Conservation (phyloP, 2,329 filamentous ascomycete genomes). For the Pseudopyrenochaeta lycopersici region DNA sequence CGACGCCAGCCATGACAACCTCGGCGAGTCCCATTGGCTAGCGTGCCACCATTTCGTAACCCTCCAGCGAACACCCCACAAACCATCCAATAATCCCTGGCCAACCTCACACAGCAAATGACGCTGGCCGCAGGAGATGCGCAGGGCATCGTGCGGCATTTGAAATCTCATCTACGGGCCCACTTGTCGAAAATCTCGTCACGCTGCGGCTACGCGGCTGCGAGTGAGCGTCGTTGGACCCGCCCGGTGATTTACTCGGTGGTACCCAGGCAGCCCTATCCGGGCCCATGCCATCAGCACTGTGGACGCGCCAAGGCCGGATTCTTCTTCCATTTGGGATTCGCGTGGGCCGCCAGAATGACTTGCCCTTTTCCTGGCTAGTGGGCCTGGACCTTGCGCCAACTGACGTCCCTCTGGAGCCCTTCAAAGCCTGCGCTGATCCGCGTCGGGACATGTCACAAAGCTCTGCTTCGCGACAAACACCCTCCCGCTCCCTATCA, state of each 20-base stretch:
- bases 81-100: not conserved
- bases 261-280: conserved; percentile 17
- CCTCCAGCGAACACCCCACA: conserved; percentile 14
- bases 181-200: conserved; percentile 25
- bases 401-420: conserved; percentile 37
- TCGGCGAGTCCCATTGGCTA: conserved; percentile 27
- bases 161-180: conserved; percentile 8
- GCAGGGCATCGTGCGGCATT: conserved; percentile 4
- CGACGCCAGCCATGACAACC: conserved; percentile 11
- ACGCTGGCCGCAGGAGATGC: not conserved
- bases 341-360: conserved; percentile 25
- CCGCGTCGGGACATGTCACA: conserved; percentile 21
- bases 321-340: conserved; percentile 23
- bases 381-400: conserved; percentile 30
- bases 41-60: not conserved
- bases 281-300: conserved; percentile 12
- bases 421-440: conserved; percentile 37
- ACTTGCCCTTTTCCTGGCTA: conserved; percentile 30
- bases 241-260: conserved; percentile 27
- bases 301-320: conserved; percentile 27
- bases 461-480: conserved; percentile 28
- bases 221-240: conserved; percentile 7
- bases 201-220: conserved; percentile 12
- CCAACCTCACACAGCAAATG: not conserved
- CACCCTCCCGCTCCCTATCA: conserved; percentile 13